Base-by-base conservation (phyloP, 495 filamentous ascomycete genomes). In the Neurospora sp. region DNA sequence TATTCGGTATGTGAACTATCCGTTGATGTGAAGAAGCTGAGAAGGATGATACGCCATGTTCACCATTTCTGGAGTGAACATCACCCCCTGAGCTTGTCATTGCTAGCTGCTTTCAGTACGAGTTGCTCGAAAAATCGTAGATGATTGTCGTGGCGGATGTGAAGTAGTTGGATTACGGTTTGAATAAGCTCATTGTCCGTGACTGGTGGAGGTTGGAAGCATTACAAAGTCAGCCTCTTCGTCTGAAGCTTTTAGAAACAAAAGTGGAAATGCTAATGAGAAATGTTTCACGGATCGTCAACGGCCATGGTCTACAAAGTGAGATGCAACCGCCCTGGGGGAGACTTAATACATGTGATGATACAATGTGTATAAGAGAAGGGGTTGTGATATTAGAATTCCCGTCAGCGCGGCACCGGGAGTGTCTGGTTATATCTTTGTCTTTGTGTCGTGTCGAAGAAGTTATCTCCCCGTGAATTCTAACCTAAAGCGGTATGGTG, bases 1-100 rank as follows among this genome's bases (percentile, higher is more conserved):
- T 87, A 41, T 81, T 83, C 27, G 88, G 88, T 12, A 90, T 90
- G 68, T 84, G 81, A 72, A 79, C 76, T 68, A 83, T 71, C 53
- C 76, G 75, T 41, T 71, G 74, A 27, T 71, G 18, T 3, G 69
- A 27, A 7, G 75, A 74, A 39, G 73, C 59, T 44, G 73, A 61
- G 27, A 61, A 35, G 27, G 27, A 31, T 12, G 53, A 61, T 0
- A 35, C 53, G 53, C 53, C 53, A 35, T 61, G 53, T 35, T 35
- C 53, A 61, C 27, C 53, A 16, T 61, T 61, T 35, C 53, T 35
- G 27, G 53, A 16, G 27, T 31, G 22, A 61, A 35, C 27, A 16
- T 18, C 22, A 35, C 22, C 12, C 53, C 14, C 14, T 35, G 27
- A 61, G 53, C 53, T 61, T 14, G 27, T 2, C 53, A 61, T 61